These are phyloP conservation scores for Coleophoma cylindrospora DNA, from an alignment of 2,329 filamentous ascomycete genomes.

Conservation along the genomic window DNA sequence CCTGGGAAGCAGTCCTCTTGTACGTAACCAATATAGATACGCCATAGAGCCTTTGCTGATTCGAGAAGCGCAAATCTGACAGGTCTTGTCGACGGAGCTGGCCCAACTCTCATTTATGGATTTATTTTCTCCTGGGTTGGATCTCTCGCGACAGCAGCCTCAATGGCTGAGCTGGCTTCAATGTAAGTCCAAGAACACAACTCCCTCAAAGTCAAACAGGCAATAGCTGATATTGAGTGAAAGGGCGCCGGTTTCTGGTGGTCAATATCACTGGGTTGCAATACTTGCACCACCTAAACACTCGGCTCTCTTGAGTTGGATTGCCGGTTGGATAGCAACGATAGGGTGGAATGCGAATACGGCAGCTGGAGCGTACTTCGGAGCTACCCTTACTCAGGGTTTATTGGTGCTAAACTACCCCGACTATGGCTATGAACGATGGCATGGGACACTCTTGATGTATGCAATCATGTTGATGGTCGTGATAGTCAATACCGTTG, in stretches of 20 bases:
- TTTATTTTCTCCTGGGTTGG: not conserved
- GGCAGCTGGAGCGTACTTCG: constrained; percentile 34
- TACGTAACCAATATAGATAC: not conserved
- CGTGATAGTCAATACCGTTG: constrained; percentile 44
- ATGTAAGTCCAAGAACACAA: not conserved
- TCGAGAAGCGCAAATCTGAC: not conserved
- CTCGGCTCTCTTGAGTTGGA: constrained; percentile 48
- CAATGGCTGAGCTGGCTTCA: not conserved
- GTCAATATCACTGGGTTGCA: constrained; percentile 55
- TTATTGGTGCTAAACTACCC: constrained; percentile 35
- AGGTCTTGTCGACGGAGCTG: not conserved
- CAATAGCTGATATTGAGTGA: not conserved
- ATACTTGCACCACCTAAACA: constrained; percentile 41
- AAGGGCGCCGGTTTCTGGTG: constrained; percentile 32
- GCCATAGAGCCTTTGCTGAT: not conserved
- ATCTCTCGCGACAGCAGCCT: not conserved
- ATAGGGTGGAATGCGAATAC: constrained; percentile 35
- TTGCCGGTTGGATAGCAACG: constrained; percentile 42
- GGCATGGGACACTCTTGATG: constrained; percentile 27
- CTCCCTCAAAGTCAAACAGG: not conserved
- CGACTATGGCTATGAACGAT: constrained; percentile 31
- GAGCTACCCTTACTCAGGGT: constrained; percentile 40
- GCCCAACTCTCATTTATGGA: not conserved
- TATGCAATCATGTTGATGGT: constrained; percentile 13
- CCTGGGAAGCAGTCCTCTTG: constrained; percentile 1